Conservation (phyloP, 768 basidiomycete genomes). For the Boletus pseudo-olivaceus region DNA sequence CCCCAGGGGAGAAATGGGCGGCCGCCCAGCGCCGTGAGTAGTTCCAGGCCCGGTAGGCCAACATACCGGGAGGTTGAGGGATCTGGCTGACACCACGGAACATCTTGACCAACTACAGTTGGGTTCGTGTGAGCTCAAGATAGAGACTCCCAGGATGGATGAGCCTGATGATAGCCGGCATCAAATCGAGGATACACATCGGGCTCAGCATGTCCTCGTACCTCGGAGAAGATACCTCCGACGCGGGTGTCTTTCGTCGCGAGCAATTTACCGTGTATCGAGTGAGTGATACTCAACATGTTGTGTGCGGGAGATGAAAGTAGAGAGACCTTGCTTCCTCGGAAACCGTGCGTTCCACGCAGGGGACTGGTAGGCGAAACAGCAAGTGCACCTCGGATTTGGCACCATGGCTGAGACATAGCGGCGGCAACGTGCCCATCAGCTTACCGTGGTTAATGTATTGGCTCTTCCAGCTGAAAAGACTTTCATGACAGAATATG, state of each 20-base stretch:
- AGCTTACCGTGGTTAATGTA: not conserved
- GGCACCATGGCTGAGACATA: not conserved
- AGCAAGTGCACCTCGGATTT: not conserved
- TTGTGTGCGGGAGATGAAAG: no score
- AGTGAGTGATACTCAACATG: no score
- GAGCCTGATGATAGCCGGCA: not conserved
- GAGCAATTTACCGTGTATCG: not conserved
- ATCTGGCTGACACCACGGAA: not conserved
- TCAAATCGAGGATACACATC: not conserved
- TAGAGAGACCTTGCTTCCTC: not conserved
- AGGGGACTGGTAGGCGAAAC: not conserved
- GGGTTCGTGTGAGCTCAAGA: not conserved
- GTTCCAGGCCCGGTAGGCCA: not conserved
- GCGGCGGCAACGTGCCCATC: not conserved
- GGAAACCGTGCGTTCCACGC: not conserved
- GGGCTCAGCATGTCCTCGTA: not conserved
- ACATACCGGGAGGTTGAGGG: no score
- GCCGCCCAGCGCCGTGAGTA: not conserved
- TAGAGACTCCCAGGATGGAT: not conserved
- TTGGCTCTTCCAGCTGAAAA: not conserved
- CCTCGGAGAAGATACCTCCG: not conserved
- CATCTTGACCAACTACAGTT: not conserved
- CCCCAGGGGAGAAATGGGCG: not conserved
- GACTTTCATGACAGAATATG: not conserved
- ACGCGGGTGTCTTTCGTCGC: not conserved